Conservation (phyloP, 306 rosid genomes). For the Prunus dulcis region DNA sequence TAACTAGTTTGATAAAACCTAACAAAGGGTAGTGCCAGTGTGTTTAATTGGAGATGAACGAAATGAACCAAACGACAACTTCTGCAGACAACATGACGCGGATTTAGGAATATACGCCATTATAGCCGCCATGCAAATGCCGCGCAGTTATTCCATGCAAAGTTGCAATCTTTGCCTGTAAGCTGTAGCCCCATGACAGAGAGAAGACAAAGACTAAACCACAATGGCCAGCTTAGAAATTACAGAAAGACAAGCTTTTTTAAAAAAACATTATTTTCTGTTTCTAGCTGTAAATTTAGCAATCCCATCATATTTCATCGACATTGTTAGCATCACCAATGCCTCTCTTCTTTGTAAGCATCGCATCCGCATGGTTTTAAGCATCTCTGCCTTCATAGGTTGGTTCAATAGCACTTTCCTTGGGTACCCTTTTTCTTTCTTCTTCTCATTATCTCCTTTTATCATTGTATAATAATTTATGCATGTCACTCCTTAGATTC, state of each 20-base stretch:
- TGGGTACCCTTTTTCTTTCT: constrained; percentile 15
- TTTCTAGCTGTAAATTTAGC: constrained; percentile 5
- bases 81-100: too few species aligned
- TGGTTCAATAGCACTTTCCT: constrained; percentile 3
- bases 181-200: not conserved
- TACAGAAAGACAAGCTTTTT: constrained; percentile 5
- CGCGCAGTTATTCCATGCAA: not conserved
- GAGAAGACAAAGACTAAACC: constrained; percentile 9
- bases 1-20: too few species aligned
- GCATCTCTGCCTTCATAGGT: not conserved
- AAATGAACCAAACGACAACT: too few species aligned
- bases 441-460: constrained; percentile 8
- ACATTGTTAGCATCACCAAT: constrained; percentile 37
- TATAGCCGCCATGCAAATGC: not conserved
- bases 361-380: constrained; percentile 23
- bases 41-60: too few species aligned
- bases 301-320: constrained; percentile 2
- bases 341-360: constrained; percentile 39
- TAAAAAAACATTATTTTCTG: not conserved
- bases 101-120: not conserved
- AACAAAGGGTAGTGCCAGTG: too few species aligned
- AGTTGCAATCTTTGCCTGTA: not conserved
- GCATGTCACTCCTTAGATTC: not conserved
- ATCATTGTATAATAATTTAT: not conserved
- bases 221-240: constrained; percentile 17